phyloP scores from a whole-genome alignment of 257 asterid genomes.

The Lithospermum erythrorhizon region DNA sequence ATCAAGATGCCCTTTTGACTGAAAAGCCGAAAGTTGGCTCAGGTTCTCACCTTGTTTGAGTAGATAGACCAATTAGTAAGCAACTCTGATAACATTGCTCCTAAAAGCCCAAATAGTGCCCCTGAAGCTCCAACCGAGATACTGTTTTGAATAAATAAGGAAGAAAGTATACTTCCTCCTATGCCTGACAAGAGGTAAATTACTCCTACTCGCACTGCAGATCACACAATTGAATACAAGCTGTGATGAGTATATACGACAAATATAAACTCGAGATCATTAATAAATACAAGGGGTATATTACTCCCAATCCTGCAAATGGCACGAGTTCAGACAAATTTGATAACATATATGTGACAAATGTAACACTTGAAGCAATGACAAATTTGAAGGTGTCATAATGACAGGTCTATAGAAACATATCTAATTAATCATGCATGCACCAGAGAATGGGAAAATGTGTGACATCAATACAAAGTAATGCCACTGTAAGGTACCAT shows the following conservation, averaged over 20 bases:
- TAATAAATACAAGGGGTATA: background rate
- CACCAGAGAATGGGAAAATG: background rate
- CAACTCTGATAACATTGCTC: constrained; percentile 91
- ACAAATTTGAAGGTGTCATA: no score
- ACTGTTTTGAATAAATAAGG: constrained; percentile 62
- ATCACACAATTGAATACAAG: constrained; percentile 10
- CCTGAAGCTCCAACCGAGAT: constrained; percentile 99
- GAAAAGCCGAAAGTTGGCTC: background rate
- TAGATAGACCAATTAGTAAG: constrained; percentile 95
- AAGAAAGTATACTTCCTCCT: constrained; percentile 79
- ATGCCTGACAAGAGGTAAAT: constrained; percentile 73
- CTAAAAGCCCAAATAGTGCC: constrained; percentile 95
- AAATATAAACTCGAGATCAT: background rate
- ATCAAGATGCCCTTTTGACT: no score
- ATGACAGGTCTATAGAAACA: no score
- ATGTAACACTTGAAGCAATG: no score
- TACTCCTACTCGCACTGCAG: constrained; percentile 68
- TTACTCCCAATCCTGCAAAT: no score
- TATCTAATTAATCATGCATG: no score
- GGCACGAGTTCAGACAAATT: no score
- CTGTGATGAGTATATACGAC: background rate
- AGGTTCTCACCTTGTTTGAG: constrained; percentile 57
- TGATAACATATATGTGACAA: no score
- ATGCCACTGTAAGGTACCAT: background rate
- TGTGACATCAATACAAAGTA: background rate